Base-by-base conservation (phyloP, 352 stramenopile genomes). In the Phytopythium delawarense region DNA sequence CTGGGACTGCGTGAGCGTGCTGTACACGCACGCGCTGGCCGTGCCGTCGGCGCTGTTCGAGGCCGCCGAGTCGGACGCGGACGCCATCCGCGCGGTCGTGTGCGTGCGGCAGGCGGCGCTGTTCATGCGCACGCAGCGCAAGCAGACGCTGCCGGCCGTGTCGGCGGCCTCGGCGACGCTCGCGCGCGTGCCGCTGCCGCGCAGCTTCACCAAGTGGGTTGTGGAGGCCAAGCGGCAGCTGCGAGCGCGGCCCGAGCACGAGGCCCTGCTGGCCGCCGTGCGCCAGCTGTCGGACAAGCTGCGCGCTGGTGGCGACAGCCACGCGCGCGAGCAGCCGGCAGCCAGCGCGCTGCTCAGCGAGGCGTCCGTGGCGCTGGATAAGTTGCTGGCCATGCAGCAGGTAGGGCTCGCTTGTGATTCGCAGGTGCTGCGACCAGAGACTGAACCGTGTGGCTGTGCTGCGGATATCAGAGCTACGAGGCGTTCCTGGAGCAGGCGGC, bases 1-100 rank as follows among this genome's bases (percentile, higher is more conserved):
- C 9, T 57, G 77, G n/a, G 72, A 83, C 30, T 84, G 76, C 45
- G 61, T 85, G 7, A 67, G 68, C 6, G 66, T 81, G 49, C 58
- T 88, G 11, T 90, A 88, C 65, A 63, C 70, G n/a, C 77, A 76
- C 52, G 67, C 73, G 42, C 86, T 88, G 28, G 58, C 77, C 16
- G 61, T 48, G 12, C 58, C 67, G 20, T 25, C 59, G 11, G 35
- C 62, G 2, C 45, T 79, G 25, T 74, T 72, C 34, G 62, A 72
- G 4, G 68, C 57, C 15, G 20, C 12, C 46, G 53, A 66, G 9
- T 58, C 39, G 35, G 70, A 67, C 49, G 57, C 69, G 50, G 34
- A 57, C 59, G 54, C 74, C 21, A 53, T 81, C 40, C 42, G 66
- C 34, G 58, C 63, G 25, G 23, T 81, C 20, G 61, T 81, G 40